Conservation (phyloP, 1,284 basidiomycete genomes). For the Pseudozyma pruni region DNA sequence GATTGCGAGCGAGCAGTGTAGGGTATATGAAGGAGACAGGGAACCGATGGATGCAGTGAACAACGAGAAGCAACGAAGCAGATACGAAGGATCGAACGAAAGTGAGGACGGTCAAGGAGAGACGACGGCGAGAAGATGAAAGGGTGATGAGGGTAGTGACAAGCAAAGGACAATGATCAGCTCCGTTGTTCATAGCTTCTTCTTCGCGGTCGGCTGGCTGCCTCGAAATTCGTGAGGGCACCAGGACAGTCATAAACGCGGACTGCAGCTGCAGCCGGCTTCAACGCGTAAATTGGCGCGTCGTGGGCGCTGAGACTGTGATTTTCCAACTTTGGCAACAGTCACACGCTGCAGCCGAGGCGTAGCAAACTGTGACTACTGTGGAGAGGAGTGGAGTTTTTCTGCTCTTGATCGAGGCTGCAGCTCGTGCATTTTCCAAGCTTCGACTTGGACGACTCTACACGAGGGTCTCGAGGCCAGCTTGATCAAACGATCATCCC, state of each 20-base stretch:
- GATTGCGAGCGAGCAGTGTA: background rate
- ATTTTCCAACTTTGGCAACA: conserved; percentile 1
- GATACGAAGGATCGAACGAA: background rate
- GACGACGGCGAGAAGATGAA: conserved; percentile 1
- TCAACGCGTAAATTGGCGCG: conserved; percentile 52
- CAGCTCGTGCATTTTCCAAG: conserved; percentile 7
- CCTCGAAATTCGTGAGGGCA: too few relatives aligned
- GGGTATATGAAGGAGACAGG: background rate
- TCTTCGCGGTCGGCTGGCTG: background rate
- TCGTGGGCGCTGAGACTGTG: conserved; percentile 22
- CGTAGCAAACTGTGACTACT: conserved; percentile 18
- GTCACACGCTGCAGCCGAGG: conserved; percentile 4
- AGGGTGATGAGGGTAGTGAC: conserved; percentile 1
- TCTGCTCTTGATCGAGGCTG: conserved; percentile 13
- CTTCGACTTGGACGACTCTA: background rate
- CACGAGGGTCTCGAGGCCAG: background rate
- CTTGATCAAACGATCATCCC: background rate
- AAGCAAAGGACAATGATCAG: conserved; percentile 16
- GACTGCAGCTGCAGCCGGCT: conserved; percentile 8
- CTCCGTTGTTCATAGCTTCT: conserved; percentile 1
- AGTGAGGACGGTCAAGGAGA: background rate
- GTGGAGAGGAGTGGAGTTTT: conserved; percentile 6
- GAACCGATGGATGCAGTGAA: background rate
- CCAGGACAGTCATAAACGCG: background rate
- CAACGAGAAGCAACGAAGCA: too few relatives aligned